Base-by-base conservation (phyloP, 371 early-diverging fungal species). In the Catenaria anguillulae region DNA sequence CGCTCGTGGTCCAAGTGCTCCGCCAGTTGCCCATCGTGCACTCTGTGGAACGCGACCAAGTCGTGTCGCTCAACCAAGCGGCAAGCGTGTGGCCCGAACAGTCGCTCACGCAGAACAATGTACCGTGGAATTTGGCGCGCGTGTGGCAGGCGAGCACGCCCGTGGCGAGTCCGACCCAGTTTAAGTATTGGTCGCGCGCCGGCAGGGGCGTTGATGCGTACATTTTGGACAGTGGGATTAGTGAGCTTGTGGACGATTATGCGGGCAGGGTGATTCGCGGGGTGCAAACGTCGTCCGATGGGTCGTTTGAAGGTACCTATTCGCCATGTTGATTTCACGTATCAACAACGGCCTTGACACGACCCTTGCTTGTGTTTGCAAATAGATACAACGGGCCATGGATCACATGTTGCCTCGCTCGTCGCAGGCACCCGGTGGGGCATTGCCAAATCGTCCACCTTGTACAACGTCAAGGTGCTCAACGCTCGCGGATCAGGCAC, bases 191-290 rank as follows among this genome's bases (percentile, higher is more conserved):
- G 40, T 40, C 40, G 10, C 40, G 40, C 40, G 40, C 40, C 17
- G 40, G 40, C 5, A 40, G 64, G 59, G 83, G 81, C 56, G 84
- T 87, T n/a, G 72, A 71, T 55, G 86, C 83, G n/a, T 84, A 85
- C 72, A 79, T 91, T 37, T 74, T 89, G 56, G 92, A 91, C 73
- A 89, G 88, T 1, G 90, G 90, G 33, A 73, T 88, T 58, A 21
- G 17, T 43, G 4, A 5, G 21, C 43, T 17, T 43, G 23, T 23
- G 43, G n/a, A n/a, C n/a, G 43, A 43, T 23, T 43, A 21, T 43
- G 43, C 21, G 21, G 43, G 21, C 43, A 17, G 43, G 21, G 43
- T 23, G 43, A 43, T 43, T 17, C 43, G 17, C 5, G 43, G 43
- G 21, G 43, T 43, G 43, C n/a, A n/a, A n/a, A n/a, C n/a, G n/a